A percentile compares a stretch with the other conserved stretches of the same genome.
Conservation (phyloP, 176 grass and related monocot genomes). For the Oryza brachyantha region DNA sequence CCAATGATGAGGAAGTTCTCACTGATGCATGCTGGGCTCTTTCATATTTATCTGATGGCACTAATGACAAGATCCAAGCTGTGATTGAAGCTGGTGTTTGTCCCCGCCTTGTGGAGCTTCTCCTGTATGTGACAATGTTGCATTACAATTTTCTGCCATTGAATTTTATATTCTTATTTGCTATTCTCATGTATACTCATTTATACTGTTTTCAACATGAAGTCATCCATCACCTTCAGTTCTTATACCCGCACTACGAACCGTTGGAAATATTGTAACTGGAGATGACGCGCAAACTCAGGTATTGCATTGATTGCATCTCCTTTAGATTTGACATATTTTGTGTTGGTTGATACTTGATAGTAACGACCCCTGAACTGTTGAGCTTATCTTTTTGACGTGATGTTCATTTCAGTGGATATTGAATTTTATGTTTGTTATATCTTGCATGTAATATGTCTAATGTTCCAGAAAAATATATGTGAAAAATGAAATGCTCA, state of each 20-base stretch:
- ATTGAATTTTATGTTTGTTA: slow-evolving; percentile 1
- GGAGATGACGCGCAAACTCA: slow-evolving; percentile 94
- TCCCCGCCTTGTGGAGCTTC: slow-evolving; percentile 88
- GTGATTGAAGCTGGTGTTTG: slow-evolving; percentile 94
- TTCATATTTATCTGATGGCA: slow-evolving; percentile 98
- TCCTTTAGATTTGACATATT: not conserved
- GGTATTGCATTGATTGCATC: slow-evolving; percentile 25
- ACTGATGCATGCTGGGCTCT: slow-evolving; percentile 99
- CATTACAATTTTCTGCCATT: not conserved
- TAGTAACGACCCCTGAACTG: not conserved
- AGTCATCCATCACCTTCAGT: slow-evolving; percentile 97
- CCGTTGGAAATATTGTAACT: slow-evolving; percentile 98
- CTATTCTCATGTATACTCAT: not conserved
- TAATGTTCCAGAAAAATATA: not conserved
- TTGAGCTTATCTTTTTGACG: not conserved
- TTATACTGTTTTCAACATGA: slow-evolving; percentile 23
- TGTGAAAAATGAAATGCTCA: not conserved
- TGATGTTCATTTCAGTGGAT: not conserved
- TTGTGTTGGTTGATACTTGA: not conserved
- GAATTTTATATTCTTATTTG: not conserved
- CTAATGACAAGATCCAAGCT: slow-evolving; percentile 96
- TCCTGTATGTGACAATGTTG: slow-evolving; percentile 54
- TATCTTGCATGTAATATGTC: not conserved
- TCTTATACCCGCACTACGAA: slow-evolving; percentile 92
- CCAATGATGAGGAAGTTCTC: slow-evolving; percentile 94